These are phyloP conservation scores for Xylaria intraflava DNA, from an alignment of 495 filamentous ascomycete species.

Conservation along the genomic window DNA sequence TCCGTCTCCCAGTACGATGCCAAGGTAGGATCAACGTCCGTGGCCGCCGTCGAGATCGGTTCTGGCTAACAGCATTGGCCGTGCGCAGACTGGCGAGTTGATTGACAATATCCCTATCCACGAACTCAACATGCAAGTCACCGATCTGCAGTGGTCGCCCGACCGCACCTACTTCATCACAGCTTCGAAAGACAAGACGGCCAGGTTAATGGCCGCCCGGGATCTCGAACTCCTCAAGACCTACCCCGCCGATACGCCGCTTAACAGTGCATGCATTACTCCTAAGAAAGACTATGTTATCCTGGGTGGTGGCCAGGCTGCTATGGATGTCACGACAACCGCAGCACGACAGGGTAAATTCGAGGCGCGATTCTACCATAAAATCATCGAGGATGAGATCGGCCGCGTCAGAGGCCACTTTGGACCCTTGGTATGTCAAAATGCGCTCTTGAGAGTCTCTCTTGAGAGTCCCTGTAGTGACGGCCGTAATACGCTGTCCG, in stretches of 20 bases:
- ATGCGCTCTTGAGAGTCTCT: neutral
- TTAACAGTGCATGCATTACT: slow-evolving; percentile 90
- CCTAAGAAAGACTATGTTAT: slow-evolving; percentile 95
- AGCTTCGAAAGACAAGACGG: slow-evolving; percentile 92
- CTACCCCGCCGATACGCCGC: slow-evolving; percentile 86
- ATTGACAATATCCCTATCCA: slow-evolving; percentile 73
- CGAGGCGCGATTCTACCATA: slow-evolving; percentile 98
- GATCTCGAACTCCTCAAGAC: slow-evolving; percentile 90
- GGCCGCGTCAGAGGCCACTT: slow-evolving; percentile 95
- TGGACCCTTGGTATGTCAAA: slow-evolving; percentile 75
- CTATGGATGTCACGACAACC: slow-evolving; percentile 98
- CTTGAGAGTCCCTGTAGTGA: neutral
- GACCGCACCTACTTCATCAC: slow-evolving; percentile 98
- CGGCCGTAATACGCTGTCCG: neutral
- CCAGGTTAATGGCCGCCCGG: slow-evolving; percentile 71
- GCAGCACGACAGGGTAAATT: slow-evolving; percentile 93
- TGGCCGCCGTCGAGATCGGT: neutral
- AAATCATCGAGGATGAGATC: slow-evolving; percentile 97
- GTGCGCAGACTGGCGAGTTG: slow-evolving; percentile 68
- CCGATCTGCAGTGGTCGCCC: slow-evolving; percentile 86
- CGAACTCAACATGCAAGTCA: slow-evolving; percentile 76
- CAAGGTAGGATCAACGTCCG: slow-evolving; percentile 53
- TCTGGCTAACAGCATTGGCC: slow-evolving; percentile 7
- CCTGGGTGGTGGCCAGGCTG: slow-evolving; percentile 93
- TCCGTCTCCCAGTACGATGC: slow-evolving; percentile 89